phyloP scores from a whole-genome alignment of 345 rosid genomes.

The Psidium friedrichsthalianum region DNA sequence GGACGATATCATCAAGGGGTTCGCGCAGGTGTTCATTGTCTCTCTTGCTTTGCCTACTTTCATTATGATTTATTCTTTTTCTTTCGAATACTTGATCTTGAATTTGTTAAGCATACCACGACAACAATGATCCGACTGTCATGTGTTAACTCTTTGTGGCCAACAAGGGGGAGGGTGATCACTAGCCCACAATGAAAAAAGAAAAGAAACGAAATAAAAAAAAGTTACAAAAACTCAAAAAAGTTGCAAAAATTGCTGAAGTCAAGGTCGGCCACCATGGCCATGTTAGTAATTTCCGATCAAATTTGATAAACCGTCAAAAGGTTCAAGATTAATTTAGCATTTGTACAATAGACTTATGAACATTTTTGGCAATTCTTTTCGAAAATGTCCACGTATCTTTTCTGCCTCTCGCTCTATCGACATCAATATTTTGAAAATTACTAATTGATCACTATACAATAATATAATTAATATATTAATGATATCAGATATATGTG shows the following conservation, averaged over 20 bases:
- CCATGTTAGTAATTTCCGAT: too few species aligned
- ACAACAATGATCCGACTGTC: not conserved
- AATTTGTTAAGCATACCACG: not conserved
- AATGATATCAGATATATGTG: not conserved
- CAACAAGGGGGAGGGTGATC: not conserved
- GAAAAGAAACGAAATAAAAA: not conserved
- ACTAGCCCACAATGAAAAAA: not conserved
- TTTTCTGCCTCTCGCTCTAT: not conserved
- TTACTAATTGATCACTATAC: not conserved
- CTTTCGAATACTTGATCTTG: not conserved
- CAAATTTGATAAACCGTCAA: too few species aligned
- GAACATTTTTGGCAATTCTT: not conserved
- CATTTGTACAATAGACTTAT: too few species aligned
- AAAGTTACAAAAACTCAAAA: too few species aligned
- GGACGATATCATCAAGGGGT: constrained; percentile 40
- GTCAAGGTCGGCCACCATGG: too few species aligned
- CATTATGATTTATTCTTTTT: not conserved
- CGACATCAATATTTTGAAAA: not conserved
- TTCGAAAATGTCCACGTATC: not conserved
- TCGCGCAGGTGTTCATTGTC: constrained; percentile 8
- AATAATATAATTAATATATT: not conserved
- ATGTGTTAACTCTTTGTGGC: not conserved
- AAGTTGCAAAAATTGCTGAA: too few species aligned
- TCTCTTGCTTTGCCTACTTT: not conserved
- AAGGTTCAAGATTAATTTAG: too few species aligned